Percentiles rank a stretch among this genome's conserved stretches.
phyloP scores from a whole-genome alignment of 352 stramenopile species.

The Phytophthora hibernalis region DNA sequence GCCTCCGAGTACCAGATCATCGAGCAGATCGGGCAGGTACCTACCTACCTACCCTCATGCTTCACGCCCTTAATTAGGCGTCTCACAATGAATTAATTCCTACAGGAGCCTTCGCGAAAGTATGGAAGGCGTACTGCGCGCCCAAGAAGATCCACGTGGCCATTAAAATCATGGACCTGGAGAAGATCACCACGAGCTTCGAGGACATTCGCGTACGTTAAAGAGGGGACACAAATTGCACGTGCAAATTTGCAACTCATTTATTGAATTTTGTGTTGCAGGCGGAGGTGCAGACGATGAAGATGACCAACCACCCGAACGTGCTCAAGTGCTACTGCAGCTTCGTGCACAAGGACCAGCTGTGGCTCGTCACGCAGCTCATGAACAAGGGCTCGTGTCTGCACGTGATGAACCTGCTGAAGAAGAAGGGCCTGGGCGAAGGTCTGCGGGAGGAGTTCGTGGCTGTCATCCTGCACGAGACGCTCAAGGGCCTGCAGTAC shows the following conservation, averaged over 20 bases:
- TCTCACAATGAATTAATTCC: too few relatives aligned
- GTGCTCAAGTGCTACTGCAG: conserved; percentile 97
- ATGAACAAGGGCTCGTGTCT: conserved; percentile 99
- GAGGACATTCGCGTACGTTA: conserved; percentile 88
- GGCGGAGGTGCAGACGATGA: conserved; percentile 98
- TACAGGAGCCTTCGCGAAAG: conserved; percentile 98
- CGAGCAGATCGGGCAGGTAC: conserved; percentile 89
- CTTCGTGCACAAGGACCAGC: conserved; percentile 97
- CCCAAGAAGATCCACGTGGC: conserved; percentile 92
- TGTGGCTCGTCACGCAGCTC: conserved; percentile 99
- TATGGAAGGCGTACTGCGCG: conserved; percentile 95
- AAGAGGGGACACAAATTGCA: too few relatives aligned
- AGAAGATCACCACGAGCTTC: conserved; percentile 98
- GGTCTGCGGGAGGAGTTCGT: conserved; percentile 96
- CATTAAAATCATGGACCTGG: conserved; percentile 99
- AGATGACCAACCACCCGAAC: conserved; percentile 98
- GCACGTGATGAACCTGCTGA: conserved; percentile 96
- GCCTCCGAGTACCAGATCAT: conserved; percentile 90
- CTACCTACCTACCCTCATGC: too few relatives aligned
- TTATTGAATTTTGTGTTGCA: conserved; percentile 19
- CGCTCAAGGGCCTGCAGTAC: conserved; percentile 97
- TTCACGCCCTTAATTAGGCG: too few relatives aligned
- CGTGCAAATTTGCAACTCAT: not conserved
- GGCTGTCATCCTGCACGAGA: conserved; percentile 97
- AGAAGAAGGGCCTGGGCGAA: conserved; percentile 91